Conservation (phyloP, 164 flowering plant species). For the Magnolia changhungtana region DNA sequence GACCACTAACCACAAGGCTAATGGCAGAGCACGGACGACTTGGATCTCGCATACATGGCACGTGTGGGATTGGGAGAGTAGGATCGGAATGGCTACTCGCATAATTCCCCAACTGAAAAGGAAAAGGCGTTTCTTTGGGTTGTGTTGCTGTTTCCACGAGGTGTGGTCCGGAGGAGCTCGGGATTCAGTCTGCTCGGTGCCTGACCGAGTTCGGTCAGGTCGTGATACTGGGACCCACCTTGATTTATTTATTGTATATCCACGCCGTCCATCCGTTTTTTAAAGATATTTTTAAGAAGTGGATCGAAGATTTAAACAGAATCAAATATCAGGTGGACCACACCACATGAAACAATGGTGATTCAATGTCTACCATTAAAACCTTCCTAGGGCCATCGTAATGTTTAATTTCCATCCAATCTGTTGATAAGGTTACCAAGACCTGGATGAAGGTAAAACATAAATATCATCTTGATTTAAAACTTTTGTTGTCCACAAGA, state of each 20-base stretch:
- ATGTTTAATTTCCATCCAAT: too few species aligned
- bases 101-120: slow-evolving; percentile 3
- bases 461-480: too few species aligned
- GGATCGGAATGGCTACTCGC: neutral
- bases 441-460: too few species aligned
- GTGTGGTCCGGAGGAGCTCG: neutral
- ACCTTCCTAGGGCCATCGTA: too few species aligned
- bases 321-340: too few species aligned
- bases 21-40: neutral
- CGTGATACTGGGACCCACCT: neutral
- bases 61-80: neutral
- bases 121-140: slow-evolving; percentile 7
- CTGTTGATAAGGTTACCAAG: too few species aligned
- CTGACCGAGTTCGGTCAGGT: neutral
- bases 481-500: too few species aligned
- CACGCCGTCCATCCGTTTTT: neutral
- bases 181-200: neutral
- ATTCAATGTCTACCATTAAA: neutral
- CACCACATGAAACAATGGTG: too few species aligned
- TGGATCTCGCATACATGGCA: neutral
- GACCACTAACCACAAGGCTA: neutral
- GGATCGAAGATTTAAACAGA: too few species aligned
- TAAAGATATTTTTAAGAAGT: too few species aligned
- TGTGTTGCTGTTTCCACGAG: slow-evolving; percentile 10
- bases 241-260: neutral